These are phyloP conservation scores for Aspergillus affinis DNA, from an alignment of 495 filamentous ascomycete genomes.

Conservation along the genomic window DNA sequence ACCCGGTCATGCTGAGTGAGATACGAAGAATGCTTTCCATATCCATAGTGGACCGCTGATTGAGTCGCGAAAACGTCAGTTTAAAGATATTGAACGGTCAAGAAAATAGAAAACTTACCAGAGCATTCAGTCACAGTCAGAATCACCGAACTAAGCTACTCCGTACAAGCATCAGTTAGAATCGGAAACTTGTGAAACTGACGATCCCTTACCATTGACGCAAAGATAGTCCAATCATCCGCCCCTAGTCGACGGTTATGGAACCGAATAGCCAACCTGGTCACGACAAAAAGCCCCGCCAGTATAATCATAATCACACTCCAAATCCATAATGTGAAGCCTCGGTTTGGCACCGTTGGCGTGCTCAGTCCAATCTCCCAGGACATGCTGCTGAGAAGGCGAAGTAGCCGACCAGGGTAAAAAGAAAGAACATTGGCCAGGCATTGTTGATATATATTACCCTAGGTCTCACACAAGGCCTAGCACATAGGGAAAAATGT, in stretches of 20 bases:
- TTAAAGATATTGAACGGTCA: background rate
- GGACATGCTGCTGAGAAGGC: background rate
- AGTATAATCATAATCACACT: conserved; percentile 3
- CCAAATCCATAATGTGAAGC: conserved; percentile 6
- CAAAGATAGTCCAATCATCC: conserved; percentile 6
- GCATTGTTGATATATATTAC: background rate
- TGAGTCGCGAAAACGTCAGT: background rate
- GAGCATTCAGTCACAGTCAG: conserved; percentile 3
- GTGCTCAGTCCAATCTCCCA: conserved; percentile 6
- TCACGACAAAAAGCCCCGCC: conserved; percentile 5
- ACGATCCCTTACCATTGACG: conserved; percentile 4
- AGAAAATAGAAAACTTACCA: background rate
- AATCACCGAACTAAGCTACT: background rate
- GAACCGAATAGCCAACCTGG: background rate
- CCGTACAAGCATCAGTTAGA: background rate
- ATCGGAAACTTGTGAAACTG: background rate
- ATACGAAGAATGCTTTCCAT: conserved; percentile 10
- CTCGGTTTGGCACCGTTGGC: background rate
- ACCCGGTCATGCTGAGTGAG: conserved; percentile 1
- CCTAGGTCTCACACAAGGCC: too few species aligned
- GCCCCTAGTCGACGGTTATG: conserved; percentile 2
- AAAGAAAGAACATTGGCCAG: too few species aligned
- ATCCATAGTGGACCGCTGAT: conserved; percentile 7
- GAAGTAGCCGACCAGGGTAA: too few species aligned
- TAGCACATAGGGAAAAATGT: too few species aligned